phyloP scores from a whole-genome alignment of 345 rosid species.

The Populus pruinosa region DNA sequence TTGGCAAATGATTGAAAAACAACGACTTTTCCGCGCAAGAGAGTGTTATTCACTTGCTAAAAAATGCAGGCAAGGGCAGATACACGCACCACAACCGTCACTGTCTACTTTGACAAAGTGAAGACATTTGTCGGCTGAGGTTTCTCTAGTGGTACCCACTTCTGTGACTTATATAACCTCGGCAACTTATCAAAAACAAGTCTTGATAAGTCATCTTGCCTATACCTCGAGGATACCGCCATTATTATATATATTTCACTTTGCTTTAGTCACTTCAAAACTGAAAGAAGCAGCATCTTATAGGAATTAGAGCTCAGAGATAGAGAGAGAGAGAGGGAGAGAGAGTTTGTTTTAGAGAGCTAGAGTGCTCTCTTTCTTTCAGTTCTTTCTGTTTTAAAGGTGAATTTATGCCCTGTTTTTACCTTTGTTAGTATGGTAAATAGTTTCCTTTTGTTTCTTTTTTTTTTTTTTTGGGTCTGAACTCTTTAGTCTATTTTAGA shows the following conservation, averaged over 20 bases:
- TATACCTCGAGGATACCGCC: slow-evolving; percentile 26
- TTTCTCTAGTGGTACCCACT: slow-evolving; percentile 1
- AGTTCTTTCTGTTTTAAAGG: background rate
- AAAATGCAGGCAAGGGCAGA: background rate
- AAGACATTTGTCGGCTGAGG: slow-evolving; percentile 20
- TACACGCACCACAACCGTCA: background rate
- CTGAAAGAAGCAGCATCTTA: slow-evolving; percentile 19
- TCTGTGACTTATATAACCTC: background rate
- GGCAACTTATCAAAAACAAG: accelerated
- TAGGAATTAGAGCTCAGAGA: slow-evolving; percentile 4
- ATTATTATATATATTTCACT: background rate
- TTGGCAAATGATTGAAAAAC: background rate
- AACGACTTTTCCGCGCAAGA: background rate
- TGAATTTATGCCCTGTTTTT: slow-evolving; percentile 1
- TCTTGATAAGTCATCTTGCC: accelerated
- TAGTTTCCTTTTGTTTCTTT: background rate
- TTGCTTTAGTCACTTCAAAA: background rate
- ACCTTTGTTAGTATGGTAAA: background rate
- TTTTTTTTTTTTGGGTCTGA: background rate
- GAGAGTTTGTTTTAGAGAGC: background rate
- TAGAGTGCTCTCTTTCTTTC: background rate
- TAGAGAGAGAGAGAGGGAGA: background rate
- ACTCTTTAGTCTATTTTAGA: slow-evolving; percentile 6
- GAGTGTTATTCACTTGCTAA: slow-evolving; percentile 8
- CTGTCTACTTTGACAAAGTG: slow-evolving; percentile 20